These are phyloP conservation scores for Boletus barrowsii DNA, from an alignment of 768 basidiomycete species.

Conservation along the genomic window DNA sequence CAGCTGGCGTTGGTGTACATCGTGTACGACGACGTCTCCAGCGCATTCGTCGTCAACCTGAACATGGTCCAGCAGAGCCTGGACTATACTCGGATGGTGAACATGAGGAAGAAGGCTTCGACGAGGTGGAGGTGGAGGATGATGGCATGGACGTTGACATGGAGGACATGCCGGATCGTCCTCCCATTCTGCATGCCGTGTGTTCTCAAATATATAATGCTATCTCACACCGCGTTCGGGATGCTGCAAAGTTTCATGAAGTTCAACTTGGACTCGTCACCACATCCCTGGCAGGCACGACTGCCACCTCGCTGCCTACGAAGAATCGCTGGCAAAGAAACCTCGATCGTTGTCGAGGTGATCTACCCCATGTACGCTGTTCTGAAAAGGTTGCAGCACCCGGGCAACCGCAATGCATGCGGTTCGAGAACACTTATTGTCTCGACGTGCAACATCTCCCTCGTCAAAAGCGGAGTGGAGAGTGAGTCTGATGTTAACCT, in stretches of 20 bases:
- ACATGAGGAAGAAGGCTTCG: no score
- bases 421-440: neutral
- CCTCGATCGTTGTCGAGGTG: neutral
- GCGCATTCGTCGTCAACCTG: no score
- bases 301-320: neutral
- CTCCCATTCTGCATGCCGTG: neutral
- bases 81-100: no score
- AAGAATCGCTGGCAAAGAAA: neutral
- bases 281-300: neutral
- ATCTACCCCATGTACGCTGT: neutral
- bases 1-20: no score
- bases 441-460: neutral
- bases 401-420: neutral
- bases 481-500: neutral
- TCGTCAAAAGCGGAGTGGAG: neutral
- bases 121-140: no score
- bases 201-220: neutral
- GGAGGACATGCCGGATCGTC: neutral
- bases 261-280: neutral
- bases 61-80: no score
- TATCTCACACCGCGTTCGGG: neutral
- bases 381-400: neutral
- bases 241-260: neutral
- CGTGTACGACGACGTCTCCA: no score
- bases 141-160: no score